Conservation (phyloP, 306 rosid species). For the Delonix regia region DNA sequence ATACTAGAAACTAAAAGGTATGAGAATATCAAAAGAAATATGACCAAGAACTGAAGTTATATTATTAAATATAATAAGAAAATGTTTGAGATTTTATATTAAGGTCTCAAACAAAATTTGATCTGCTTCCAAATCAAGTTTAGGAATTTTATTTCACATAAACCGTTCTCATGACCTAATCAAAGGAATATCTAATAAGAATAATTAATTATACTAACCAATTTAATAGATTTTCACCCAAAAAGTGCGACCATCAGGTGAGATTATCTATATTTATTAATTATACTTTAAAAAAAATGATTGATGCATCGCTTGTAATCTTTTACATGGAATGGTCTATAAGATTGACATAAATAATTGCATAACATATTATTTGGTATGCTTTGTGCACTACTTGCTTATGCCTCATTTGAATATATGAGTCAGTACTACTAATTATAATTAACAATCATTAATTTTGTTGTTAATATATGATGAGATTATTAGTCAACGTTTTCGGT, state of each 20-base stretch:
- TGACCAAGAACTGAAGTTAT: background rate
- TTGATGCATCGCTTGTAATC: background rate
- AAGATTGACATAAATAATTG: background rate
- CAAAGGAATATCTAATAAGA: background rate
- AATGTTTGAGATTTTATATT: background rate
- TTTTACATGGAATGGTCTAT: background rate
- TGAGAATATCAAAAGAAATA: background rate
- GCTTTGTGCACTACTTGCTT: background rate
- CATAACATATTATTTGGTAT: background rate
- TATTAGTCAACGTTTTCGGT: constrained; percentile 1
- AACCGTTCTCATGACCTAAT: background rate
- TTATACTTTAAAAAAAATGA: background rate
- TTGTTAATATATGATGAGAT: background rate
- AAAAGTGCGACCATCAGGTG: background rate
- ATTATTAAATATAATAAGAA: background rate
- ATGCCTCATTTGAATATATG: background rate
- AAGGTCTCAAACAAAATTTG: background rate
- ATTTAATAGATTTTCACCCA: background rate
- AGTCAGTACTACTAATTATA: background rate
- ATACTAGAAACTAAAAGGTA: background rate
- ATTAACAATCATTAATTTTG: background rate
- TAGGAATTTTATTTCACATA: background rate
- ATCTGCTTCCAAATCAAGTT: background rate
- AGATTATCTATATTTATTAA: background rate
- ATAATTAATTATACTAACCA: background rate